These are phyloP conservation scores for Metarhizium anisopliae DNA, from an alignment of 2,329 filamentous ascomycete genomes.

Conservation along the genomic window DNA sequence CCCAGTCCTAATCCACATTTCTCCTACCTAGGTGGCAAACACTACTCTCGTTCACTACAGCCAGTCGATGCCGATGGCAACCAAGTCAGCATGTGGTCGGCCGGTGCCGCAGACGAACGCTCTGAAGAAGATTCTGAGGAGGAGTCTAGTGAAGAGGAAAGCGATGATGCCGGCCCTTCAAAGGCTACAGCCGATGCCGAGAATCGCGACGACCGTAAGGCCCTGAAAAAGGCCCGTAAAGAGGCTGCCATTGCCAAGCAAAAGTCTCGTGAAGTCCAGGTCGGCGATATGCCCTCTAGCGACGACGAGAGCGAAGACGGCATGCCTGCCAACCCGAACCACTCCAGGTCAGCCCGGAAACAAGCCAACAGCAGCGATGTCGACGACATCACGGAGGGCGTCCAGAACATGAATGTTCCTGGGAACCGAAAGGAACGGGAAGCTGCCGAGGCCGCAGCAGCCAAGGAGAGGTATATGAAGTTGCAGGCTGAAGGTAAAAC, in stretches of 20 bases:
- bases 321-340: constrained; percentile 87
- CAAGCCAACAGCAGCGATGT: constrained; percentile 36
- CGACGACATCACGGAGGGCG: constrained; percentile 42
- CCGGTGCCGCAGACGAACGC: constrained; percentile 45
- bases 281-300: constrained; percentile 77
- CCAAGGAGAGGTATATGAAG: constrained; percentile 85
- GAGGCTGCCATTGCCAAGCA: constrained; percentile 75
- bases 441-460: constrained; percentile 76
- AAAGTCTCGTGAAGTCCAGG: constrained; percentile 61
- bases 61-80: constrained; percentile 86
- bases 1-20: background rate
- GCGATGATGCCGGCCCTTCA: constrained; percentile 33
- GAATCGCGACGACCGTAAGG: constrained; percentile 80
- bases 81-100: constrained; percentile 79
- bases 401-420: constrained; percentile 43
- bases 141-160: constrained; percentile 44
- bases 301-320: constrained; percentile 53
- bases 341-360: constrained; percentile 64
- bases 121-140: constrained; percentile 44
- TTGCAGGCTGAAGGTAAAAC: constrained; percentile 93
- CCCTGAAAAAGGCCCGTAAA: constrained; percentile 83
- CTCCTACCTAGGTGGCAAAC: constrained; percentile 65
- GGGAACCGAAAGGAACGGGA: constrained; percentile 51
- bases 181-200: constrained; percentile 34
- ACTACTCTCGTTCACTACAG: constrained; percentile 86